Percentiles rank a stretch among this genome's conserved stretches.
Conservation (phyloP, 768 basidiomycete genomes). For the Lyophyllum shimeji region DNA sequence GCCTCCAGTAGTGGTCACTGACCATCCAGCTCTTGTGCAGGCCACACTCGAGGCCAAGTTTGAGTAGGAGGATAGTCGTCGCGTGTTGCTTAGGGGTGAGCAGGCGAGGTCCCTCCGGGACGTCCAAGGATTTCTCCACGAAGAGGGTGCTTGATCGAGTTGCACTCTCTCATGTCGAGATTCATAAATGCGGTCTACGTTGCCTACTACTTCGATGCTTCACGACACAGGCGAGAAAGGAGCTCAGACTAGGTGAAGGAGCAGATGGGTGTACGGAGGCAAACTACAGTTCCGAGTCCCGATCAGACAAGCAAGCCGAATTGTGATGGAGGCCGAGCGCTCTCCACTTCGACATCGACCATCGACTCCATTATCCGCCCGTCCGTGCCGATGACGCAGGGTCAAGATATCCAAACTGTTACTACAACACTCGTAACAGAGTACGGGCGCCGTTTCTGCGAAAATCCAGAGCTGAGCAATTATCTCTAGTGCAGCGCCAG, state of each 20-base stretch:
- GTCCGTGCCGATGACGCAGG: background rate
- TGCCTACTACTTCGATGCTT: background rate
- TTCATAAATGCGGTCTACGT: background rate
- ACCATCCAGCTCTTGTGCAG: background rate
- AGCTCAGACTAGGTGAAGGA: background rate
- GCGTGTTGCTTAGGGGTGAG: background rate
- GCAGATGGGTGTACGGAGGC: too few relatives aligned
- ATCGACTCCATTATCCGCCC: background rate
- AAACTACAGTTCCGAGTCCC: background rate
- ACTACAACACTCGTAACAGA: constrained; percentile 7
- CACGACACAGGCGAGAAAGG: background rate
- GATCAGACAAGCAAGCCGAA: background rate
- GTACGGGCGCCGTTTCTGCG: background rate
- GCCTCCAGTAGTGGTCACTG: background rate
- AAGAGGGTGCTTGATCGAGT: background rate
- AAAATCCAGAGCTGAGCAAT: background rate
- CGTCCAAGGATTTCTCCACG: background rate
- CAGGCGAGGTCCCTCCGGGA: too few relatives aligned
- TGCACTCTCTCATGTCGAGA: background rate
- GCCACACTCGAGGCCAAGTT: background rate
- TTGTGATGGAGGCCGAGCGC: background rate
- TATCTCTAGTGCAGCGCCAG: constrained; percentile 57
- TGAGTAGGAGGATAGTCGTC: background rate
- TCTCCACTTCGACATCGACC: background rate
- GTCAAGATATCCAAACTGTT: constrained; percentile 10